Evolutionary conservation across 495 filamentous ascomycete species (phyloP), one percentile per base, ranked within the genome.

Genomic region (Podospora fimiseda): DNA sequence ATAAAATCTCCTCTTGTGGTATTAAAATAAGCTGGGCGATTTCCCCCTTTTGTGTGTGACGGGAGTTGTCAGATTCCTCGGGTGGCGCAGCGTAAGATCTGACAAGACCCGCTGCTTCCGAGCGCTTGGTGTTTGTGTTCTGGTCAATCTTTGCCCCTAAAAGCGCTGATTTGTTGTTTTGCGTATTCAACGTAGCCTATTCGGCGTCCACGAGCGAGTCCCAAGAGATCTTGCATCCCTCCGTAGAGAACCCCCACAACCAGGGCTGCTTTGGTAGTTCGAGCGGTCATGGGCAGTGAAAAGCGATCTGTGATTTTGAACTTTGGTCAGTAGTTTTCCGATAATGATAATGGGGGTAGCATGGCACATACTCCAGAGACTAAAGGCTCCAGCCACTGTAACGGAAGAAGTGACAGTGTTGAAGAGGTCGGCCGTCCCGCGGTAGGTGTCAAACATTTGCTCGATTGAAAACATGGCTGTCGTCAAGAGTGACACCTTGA

Each of bases 341-440:
- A 14, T 3, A 0, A 24, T 53, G 16, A 42, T 54, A 51, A 33
- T 19, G 14, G 21, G 40, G 20, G 24, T 23, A 36, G 72, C 21
- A 22, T 13, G 2, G 9, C 36, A 37, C 85, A 55, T 75, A 94
- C 90, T 88, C 79, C 88, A 84, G 43, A 89, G 70, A 69, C 90
- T 95, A 70, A 95, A 96, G 4, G 80, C 81, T 2, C 93, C 92
- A 16, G 89, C 86, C 33, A 88, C 82, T 6, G 85, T 84, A 65
- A 95, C 66, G 39, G 86, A 89, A 23, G 94, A 90, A 24, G 87
- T 77, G 4, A 89, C 79, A 0, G 85, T 90, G 52, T 83, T 89
- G 58, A 88, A 49, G 44, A 90, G 77, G 67, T 95, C 89, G 68
- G 80, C 70, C 51, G 75, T 73, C 61, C 83, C 80, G 30, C 87